Percentiles rank a stretch among this genome's conserved stretches.
These are phyloP conservation scores for Phytophthora sp. DNA, from an alignment of 352 stramenopile species.

Conservation along the genomic window DNA sequence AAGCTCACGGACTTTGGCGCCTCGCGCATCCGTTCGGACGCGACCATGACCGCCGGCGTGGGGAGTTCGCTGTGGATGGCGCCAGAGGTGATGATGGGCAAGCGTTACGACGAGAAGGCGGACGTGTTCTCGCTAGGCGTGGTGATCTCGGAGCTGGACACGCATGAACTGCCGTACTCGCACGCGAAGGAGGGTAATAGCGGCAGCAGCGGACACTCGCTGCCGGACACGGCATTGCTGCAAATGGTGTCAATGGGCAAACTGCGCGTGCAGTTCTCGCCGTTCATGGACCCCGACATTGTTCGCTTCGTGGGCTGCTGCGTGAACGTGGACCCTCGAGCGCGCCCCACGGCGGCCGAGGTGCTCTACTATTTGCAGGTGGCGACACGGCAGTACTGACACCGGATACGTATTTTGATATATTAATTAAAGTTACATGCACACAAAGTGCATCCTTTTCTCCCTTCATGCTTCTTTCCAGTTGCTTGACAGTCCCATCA, in stretches of 20 bases:
- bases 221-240: constrained; percentile 32
- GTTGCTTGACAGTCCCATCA: no score
- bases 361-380: constrained; percentile 38
- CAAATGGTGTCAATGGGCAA: constrained; percentile 38
- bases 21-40: constrained; percentile 29
- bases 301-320: constrained; percentile 20
- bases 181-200: constrained; percentile 16
- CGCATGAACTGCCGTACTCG: constrained; percentile 28
- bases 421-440: no score
- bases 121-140: no score
- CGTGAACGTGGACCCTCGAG: constrained; percentile 27
- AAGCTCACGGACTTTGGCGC: constrained; percentile 62
- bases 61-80: constrained; percentile 30
- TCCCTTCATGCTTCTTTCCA: no score
- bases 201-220: constrained; percentile 1
- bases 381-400: constrained; percentile 10
- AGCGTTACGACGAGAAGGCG: no score
- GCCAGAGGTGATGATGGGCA: no score
- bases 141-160: constrained; percentile 37
- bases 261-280: constrained; percentile 30
- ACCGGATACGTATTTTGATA: background rate
- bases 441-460: no score
- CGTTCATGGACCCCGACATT: constrained; percentile 22
- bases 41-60: constrained; percentile 35
- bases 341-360: constrained; percentile 34